These are phyloP conservation scores for Annulohypoxylon nitens DNA, from an alignment of 495 filamentous ascomycete genomes.

Conservation along the genomic window DNA sequence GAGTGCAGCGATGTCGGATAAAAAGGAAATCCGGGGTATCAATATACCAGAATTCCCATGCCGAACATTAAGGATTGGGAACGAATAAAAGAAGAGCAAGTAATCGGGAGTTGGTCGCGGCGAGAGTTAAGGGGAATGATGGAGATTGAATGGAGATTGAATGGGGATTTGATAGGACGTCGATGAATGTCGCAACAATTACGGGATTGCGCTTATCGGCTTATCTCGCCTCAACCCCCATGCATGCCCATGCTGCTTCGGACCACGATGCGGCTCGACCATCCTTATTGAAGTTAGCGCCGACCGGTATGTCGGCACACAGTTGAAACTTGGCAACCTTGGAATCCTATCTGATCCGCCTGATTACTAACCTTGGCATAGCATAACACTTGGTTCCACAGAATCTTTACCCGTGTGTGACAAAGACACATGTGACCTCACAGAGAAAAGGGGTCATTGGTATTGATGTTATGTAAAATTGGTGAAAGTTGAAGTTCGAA, in stretches of 20 bases:
- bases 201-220: conserved; percentile 32
- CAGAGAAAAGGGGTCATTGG: background rate
- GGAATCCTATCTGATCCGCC: conserved; percentile 7
- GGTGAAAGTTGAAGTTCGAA: background rate
- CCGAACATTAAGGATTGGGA: conserved; percentile 35
- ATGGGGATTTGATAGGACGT: conserved; percentile 17
- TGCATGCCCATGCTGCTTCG: conserved; percentile 23
- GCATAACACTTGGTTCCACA: conserved; percentile 1
- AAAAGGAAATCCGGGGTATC: conserved; percentile 11
- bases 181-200: conserved; percentile 17
- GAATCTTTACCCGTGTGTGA: conserved; percentile 6
- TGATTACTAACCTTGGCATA: conserved; percentile 14
- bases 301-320: conserved; percentile 31
- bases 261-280: conserved; percentile 22
- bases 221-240: conserved; percentile 22
- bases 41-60: conserved; percentile 23
- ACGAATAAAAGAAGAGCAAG: conserved; percentile 32
- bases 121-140: background rate
- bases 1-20: conserved; percentile 6
- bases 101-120: conserved; percentile 31
- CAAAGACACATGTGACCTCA: background rate
- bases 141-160: conserved; percentile 3
- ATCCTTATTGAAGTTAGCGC: conserved; percentile 30
- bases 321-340: background rate
- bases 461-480: background rate